phyloP scores from a whole-genome alignment of 23 red algal genomes.

The Chondrus crispus region DNA sequence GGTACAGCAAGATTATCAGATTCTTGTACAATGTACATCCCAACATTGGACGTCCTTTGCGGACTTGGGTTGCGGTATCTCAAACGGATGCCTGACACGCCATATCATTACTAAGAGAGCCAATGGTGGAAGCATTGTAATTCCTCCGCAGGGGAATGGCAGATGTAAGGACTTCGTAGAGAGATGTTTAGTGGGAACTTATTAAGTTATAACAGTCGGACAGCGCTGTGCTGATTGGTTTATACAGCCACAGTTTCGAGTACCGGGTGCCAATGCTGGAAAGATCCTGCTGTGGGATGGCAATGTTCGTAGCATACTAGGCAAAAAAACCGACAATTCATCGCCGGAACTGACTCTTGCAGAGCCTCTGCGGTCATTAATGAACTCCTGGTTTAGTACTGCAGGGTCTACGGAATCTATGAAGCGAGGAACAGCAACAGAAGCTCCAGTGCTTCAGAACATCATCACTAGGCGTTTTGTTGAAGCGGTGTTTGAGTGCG shows the following conservation, averaged over 20 bases:
- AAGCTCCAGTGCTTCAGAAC: not conserved
- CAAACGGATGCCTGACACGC: not conserved
- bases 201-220: not conserved
- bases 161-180: not conserved
- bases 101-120: not conserved
- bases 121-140: not conserved
- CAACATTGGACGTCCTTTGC: not conserved
- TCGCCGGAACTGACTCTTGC: not conserved
- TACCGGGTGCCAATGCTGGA: not conserved
- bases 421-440: conserved; percentile 4
- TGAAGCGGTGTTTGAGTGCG: not conserved
- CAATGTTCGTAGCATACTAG: not conserved
- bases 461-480: not conserved
- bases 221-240: conserved; percentile 1
- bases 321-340: not conserved
- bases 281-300: not conserved
- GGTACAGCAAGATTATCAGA: not conserved
- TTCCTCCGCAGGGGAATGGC: not conserved
- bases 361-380: not conserved
- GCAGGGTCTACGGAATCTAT: not conserved
- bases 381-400: not conserved
- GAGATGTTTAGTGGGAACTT: not conserved
- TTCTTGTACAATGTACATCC: not conserved
- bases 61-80: conserved; percentile 10
- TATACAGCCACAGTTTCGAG: not conserved